A percentile compares a stretch with the other conserved stretches of the same genome.
These are phyloP conservation scores for Neurospora sp. DNA, from an alignment of 495 filamentous ascomycete genomes.

Conservation along the genomic window DNA sequence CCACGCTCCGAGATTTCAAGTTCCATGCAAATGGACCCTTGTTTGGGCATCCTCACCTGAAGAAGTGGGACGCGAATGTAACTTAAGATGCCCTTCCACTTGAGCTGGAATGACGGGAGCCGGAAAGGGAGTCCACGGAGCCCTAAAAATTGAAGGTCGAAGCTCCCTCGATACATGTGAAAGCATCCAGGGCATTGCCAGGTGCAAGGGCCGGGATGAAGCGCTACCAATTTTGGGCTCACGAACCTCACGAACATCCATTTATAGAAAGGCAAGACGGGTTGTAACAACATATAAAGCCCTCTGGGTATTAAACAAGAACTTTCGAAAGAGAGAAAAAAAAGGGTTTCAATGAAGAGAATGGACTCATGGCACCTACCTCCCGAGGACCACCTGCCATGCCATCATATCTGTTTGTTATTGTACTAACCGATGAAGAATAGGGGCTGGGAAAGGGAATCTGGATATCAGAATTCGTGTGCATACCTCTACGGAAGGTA, in stretches of 20 bases:
- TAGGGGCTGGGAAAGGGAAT: background rate
- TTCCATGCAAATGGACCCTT: background rate
- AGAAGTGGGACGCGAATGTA: background rate
- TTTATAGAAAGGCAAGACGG: background rate
- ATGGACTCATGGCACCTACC: background rate
- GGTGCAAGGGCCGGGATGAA: background rate
- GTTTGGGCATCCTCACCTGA: background rate
- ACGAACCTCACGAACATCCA: background rate
- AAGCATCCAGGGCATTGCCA: background rate
- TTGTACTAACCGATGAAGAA: background rate
- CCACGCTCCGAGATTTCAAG: background rate
- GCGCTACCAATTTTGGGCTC: background rate
- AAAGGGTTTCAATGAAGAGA: background rate
- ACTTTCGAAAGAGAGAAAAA: too few relatives aligned
- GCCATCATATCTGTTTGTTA: background rate
- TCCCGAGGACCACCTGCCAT: background rate
- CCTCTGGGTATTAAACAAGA: too few relatives aligned
- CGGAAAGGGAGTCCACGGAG: background rate
- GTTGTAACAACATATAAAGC: too few relatives aligned
- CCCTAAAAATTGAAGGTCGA: background rate
- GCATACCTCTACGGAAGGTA: background rate
- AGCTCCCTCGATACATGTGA: background rate
- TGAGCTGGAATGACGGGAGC: background rate
- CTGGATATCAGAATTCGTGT: background rate
- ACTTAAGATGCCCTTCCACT: background rate